phyloP scores from a whole-genome alignment of 306 rosid species.

The Rosa lucieae region DNA sequence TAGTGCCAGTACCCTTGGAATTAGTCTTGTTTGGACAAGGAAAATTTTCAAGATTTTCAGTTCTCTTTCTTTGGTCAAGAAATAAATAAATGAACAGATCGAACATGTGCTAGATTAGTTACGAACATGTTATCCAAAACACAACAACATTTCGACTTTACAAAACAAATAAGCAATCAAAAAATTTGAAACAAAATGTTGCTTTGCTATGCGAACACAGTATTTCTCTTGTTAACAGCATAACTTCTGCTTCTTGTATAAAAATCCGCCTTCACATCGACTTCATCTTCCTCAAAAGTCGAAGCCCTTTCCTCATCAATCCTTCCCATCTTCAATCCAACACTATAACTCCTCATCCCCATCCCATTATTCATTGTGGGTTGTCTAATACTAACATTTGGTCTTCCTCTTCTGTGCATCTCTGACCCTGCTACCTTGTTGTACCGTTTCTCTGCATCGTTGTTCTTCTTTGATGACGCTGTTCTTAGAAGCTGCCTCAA shows the following conservation, averaged over 20 bases:
- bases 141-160: no score
- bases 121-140: no score
- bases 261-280: conserved; percentile 15
- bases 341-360: conserved; percentile 31
- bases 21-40: no score
- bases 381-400: not conserved
- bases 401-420: not conserved
- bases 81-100: no score
- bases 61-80: no score
- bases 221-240: conserved; percentile 10
- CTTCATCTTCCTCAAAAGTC: conserved; percentile 38
- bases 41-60: no score
- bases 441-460: not conserved
- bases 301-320: conserved; percentile 60
- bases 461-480: not conserved
- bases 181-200: not conserved
- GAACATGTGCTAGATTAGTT: no score
- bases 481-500: not conserved
- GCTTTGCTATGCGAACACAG: not conserved
- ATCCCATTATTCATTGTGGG: not conserved
- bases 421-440: not conserved
- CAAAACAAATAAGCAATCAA: not conserved
- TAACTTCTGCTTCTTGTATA: conserved; percentile 33
- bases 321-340: conserved; percentile 41
- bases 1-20: no score